Conservation (phyloP, 2,329 filamentous ascomycete species). For the Alternaria alternata region DNA sequence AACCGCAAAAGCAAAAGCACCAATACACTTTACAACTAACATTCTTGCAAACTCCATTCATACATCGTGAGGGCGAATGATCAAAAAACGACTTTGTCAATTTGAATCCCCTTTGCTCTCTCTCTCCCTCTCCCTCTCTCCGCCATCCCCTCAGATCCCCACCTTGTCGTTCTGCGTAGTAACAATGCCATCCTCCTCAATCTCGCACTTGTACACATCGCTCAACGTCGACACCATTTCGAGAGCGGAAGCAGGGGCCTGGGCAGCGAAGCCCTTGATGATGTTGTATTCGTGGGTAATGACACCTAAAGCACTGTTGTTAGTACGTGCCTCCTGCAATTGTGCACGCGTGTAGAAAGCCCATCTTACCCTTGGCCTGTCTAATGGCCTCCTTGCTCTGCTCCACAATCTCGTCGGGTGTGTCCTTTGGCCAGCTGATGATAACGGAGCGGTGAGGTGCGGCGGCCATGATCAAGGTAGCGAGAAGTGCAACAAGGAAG, state of each 20-base stretch:
- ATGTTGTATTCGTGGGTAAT: slow-evolving; percentile 77
- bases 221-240: slow-evolving; percentile 71
- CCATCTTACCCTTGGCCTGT: slow-evolving; percentile 68
- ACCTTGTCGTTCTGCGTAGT: slow-evolving; percentile 45
- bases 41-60: not conserved
- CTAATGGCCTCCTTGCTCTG: slow-evolving; percentile 76
- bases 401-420: slow-evolving; percentile 71
- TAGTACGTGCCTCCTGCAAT: slow-evolving; percentile 29
- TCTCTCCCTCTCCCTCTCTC: not conserved
- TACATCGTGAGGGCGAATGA: not conserved
- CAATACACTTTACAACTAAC: not conserved
- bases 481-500: slow-evolving; percentile 65
- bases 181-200: slow-evolving; percentile 81
- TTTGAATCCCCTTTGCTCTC: not conserved
- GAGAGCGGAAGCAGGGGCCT: slow-evolving; percentile 73
- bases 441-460: slow-evolving; percentile 74
- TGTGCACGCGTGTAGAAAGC: not conserved
- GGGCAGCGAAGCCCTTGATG: slow-evolving; percentile 78
- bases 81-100: not conserved
- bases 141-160: not conserved
- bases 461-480: slow-evolving; percentile 68
- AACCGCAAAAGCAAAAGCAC: not conserved
- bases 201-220: slow-evolving; percentile 66
- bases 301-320: slow-evolving; percentile 42
- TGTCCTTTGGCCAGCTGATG: slow-evolving; percentile 76